Evolutionary conservation across 768 basidiomycete species (phyloP), one percentile per base, ranked within the genome.

Genomic region (Hebeloma cylindrosporum): DNA sequence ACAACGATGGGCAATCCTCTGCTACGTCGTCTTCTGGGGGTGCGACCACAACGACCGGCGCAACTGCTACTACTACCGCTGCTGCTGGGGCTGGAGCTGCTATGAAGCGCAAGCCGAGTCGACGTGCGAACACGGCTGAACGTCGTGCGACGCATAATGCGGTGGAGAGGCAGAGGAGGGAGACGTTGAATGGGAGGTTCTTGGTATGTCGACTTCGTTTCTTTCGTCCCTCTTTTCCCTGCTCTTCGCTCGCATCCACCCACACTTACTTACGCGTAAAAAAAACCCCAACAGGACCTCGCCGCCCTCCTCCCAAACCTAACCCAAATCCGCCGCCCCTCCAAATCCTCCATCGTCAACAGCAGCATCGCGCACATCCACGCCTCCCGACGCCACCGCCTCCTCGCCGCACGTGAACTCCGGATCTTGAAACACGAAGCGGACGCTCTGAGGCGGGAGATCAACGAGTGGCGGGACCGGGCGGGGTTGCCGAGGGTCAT

Each of bases 141-240:
- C 89, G 94, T 66, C 75, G 95, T 26, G 92, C 93, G 3, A 93
- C 90, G 16, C 95, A 99, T 71, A 99, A 98, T 63, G 95, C 96
- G 23, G 92, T 97, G 46, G 96, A 97, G 72, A 78, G 96, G 39
- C 87, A 88, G 60, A 79, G 95, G 36, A 74, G 95, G 38, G 95
- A 98, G 72, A 93, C 88, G 33, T 72, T 98, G 40, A 99, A 97
- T 62, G 81, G 87, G 41, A 79, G 93, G 47, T 98, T 98, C 73
- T 71, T 96, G 57, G 88, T 85, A 62, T 58, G 85, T 57, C n/a
- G n/a, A 10, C 30, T 38, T 18, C 10, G 9, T 49, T 43, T 23
- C 33, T 33, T 46, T 14, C 26, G 23, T 28, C 34, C 34, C 40
- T 20, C 16, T 32, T 23, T 17, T 40, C 23, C 45, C n/a, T n/a